Conservation (phyloP, 441 rosid genomes). For the Euphorbia celastroides region DNA sequence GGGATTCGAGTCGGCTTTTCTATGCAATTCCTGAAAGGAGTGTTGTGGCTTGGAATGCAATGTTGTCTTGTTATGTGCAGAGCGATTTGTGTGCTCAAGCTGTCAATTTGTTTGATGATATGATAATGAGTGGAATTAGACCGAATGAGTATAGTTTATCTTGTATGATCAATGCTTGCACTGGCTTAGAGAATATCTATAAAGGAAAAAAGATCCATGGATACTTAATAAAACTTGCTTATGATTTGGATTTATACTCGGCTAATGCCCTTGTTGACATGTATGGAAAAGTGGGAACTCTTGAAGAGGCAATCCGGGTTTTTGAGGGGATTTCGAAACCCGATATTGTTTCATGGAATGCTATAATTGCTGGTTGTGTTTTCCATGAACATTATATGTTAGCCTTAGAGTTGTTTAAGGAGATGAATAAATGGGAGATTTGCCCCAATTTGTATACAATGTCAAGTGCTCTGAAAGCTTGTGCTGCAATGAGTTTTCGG, state of each 20-base stretch:
- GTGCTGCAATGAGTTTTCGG: slow-evolving; percentile 36
- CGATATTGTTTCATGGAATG: slow-evolving; percentile 71
- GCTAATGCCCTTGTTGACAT: slow-evolving; percentile 67
- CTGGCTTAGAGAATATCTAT: slow-evolving; percentile 40
- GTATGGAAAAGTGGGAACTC: slow-evolving; percentile 54
- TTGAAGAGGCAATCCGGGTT: slow-evolving; percentile 38
- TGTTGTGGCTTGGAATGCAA: slow-evolving; percentile 64
- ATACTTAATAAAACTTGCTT: slow-evolving; percentile 48
- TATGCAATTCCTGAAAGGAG: slow-evolving; percentile 36
- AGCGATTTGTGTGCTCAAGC: slow-evolving; percentile 39
- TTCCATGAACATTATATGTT: slow-evolving; percentile 33
- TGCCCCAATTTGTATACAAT: slow-evolving; percentile 52
- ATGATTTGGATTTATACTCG: slow-evolving; percentile 44
- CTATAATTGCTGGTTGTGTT: slow-evolving; percentile 58
- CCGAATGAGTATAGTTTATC: slow-evolving; percentile 70
- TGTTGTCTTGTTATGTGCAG: slow-evolving; percentile 57
- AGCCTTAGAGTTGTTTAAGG: slow-evolving; percentile 38
- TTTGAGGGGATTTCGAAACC: slow-evolving; percentile 45
- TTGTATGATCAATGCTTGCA: slow-evolving; percentile 53
- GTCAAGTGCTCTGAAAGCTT: slow-evolving; percentile 60
- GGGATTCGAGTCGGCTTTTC: slow-evolving; percentile 49
- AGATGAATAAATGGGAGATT: slow-evolving; percentile 38
- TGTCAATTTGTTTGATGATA: slow-evolving; percentile 39
- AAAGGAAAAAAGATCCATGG: slow-evolving; percentile 53
- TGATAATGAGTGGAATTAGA: slow-evolving; percentile 44